These are phyloP conservation scores for Crithidia expoeki DNA, from an alignment of 208 protist species.

Conservation along the genomic window DNA sequence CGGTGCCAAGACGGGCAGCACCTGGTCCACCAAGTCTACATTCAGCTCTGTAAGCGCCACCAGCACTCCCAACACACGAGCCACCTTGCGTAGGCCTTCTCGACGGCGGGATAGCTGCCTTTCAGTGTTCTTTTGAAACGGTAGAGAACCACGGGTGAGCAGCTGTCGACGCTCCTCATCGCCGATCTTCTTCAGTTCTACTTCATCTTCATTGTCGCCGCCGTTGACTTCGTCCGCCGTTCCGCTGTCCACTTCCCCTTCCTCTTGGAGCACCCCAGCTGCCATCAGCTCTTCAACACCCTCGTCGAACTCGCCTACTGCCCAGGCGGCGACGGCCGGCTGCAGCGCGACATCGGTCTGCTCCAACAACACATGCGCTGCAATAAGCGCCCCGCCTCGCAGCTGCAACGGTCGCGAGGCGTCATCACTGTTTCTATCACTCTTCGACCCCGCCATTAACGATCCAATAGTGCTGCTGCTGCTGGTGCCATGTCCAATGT, in stretches of 20 bases:
- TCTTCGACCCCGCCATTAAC: not conserved
- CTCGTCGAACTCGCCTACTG: conserved; percentile 37
- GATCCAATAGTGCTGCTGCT: not conserved
- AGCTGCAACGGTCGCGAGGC: conserved; percentile 1
- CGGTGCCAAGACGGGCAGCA: conserved; percentile 42
- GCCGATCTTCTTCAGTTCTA: not conserved
- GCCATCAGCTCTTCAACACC: conserved; percentile 42
- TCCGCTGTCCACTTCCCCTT: not conserved
- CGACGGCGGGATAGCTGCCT: conserved; percentile 3
- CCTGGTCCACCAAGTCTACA: conserved; percentile 44
- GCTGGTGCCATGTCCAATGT: not conserved
- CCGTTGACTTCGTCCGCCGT: not conserved
- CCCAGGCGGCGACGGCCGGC: conserved; percentile 50
- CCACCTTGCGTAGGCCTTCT: conserved; percentile 29
- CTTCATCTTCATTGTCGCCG: not conserved
- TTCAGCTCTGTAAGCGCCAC: conserved; percentile 57
- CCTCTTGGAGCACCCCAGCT: conserved; percentile 14
- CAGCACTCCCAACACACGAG: conserved; percentile 46
- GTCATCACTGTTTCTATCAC: no score
- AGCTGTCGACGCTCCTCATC: not conserved
- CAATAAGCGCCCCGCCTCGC: conserved; percentile 41
- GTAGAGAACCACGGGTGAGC: not conserved
- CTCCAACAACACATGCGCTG: conserved; percentile 57
- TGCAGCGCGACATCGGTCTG: conserved; percentile 48
- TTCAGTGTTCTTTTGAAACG: not conserved